phyloP scores from a whole-genome alignment of 2,329 filamentous ascomycete genomes.

The Cercospora nicotianae region DNA sequence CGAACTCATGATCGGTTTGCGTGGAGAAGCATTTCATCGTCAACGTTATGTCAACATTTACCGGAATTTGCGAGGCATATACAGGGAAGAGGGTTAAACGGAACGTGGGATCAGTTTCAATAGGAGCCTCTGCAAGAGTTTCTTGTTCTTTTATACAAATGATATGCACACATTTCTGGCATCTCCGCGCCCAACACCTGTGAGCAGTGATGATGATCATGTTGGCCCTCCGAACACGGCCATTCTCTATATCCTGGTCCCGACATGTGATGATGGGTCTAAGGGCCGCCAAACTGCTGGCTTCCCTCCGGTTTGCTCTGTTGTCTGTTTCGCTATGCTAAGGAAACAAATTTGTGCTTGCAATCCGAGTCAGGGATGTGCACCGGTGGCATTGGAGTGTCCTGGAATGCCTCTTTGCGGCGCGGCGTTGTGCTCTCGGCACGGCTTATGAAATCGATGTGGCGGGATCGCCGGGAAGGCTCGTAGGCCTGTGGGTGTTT shows the following conservation, averaged over 20 bases:
- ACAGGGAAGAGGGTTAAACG: neutral
- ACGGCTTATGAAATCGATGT: neutral
- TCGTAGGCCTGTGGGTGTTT: neutral
- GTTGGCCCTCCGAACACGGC: neutral
- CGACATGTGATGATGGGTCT: neutral
- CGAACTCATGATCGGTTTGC: constrained; percentile 31
- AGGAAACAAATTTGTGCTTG: neutral
- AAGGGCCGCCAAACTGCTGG: neutral
- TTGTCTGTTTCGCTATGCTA: constrained; percentile 1
- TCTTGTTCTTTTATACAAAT: constrained; percentile 4
- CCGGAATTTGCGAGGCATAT: neutral
- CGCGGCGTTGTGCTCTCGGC: neutral
- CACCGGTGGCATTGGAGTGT: neutral
- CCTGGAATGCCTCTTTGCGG: neutral
- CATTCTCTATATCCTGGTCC: neutral
- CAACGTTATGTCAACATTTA: neutral
- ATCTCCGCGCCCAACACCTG: neutral
- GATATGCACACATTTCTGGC: constrained; percentile 1
- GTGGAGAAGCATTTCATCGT: neutral
- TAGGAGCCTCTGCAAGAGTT: neutral
- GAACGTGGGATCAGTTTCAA: neutral
- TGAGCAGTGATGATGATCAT: neutral
- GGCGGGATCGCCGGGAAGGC: neutral
- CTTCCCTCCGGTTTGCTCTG: neutral
- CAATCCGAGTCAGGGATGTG: neutral